phyloP scores from a whole-genome alignment of 2,329 filamentous ascomycete species.

The Pestalotiopsis sp. region DNA sequence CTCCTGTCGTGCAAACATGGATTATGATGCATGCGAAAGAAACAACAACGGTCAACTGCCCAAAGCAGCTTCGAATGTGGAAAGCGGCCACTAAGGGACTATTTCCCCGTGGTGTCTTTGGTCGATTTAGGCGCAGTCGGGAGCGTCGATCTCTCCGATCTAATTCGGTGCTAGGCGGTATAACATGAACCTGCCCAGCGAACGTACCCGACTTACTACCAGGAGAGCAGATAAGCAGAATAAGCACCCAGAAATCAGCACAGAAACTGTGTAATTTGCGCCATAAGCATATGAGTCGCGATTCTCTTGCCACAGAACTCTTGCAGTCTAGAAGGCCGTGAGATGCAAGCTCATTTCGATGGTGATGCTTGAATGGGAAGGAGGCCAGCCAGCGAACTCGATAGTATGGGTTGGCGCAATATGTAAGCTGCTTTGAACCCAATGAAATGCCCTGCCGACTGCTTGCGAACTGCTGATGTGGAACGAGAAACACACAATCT shows the following conservation, averaged over 20 bases:
- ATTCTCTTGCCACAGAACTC: neutral
- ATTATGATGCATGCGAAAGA: neutral
- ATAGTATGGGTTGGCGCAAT: neutral
- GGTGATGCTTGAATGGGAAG: neutral
- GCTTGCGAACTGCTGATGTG: neutral
- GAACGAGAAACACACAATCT: neutral
- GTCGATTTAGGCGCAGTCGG: neutral
- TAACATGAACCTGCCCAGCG: neutral
- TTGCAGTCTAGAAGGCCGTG: neutral
- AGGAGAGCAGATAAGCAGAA: neutral
- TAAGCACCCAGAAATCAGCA: neutral
- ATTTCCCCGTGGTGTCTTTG: neutral
- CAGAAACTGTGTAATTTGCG: neutral
- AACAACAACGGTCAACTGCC: neutral
- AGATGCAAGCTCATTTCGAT: neutral
- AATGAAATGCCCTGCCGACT: neutral
- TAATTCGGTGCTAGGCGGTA: neutral
- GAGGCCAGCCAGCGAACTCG: neutral
- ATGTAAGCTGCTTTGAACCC: neutral
- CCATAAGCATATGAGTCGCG: neutral
- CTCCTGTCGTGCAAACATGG: neutral
- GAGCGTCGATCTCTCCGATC: neutral
- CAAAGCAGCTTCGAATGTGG: neutral
- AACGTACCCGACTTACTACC: neutral
- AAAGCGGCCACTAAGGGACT: conserved; percentile 2